Evolutionary conservation across 1,284 basidiomycete species (phyloP), one percentile per base, ranked within the genome.

Genomic region (Pyrrhoderma lamaoense): DNA sequence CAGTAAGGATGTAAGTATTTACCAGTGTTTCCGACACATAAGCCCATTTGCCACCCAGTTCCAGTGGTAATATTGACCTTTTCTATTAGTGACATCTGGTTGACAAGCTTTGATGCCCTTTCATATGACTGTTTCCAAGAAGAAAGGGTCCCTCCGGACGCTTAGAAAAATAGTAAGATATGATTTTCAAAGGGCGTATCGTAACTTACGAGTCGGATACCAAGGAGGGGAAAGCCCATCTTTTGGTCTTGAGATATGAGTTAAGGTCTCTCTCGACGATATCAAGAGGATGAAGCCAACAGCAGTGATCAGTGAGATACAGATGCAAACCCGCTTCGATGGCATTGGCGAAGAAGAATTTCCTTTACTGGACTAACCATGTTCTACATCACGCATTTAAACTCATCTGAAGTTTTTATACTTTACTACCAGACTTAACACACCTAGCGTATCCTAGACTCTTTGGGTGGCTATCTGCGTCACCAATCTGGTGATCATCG

Each of bases 11-110:
- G 14, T 22, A 9, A 38, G 16, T 16, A 25, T 25, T 38, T 43
- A 47, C 53, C 53, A 31, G 53, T 55, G 31, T 55, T 55, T 48
- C 53, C 53, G 8, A 55, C 53, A 27, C 53, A 55, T 0, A 55
- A 46, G 16, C 53, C 53, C 53, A 55, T 55, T 16, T 55, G 53
- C 53, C 53, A 55, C n/a, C 53, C 53, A 11, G 45, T 48, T n/a
- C 53, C 53, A 16, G 53, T 55, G 4, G 53, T 55, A 22, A 55
- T 34, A 38, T 55, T 55, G 19, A 55, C 53, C 35, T 55, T 55
- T 38, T 55, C 53, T 42, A 55, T 36, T 9, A 55, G 46, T 16
- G 53, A 36, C 53, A 55, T 55, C 44, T 51, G 37, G 19, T 49
- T 47, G n/a, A 55, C 53, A 7, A 55, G 38, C n/a, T 23, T n/a